These are phyloP conservation scores for Penstemon davidsonii DNA, from an alignment of 257 asterid species.

Conservation along the genomic window DNA sequence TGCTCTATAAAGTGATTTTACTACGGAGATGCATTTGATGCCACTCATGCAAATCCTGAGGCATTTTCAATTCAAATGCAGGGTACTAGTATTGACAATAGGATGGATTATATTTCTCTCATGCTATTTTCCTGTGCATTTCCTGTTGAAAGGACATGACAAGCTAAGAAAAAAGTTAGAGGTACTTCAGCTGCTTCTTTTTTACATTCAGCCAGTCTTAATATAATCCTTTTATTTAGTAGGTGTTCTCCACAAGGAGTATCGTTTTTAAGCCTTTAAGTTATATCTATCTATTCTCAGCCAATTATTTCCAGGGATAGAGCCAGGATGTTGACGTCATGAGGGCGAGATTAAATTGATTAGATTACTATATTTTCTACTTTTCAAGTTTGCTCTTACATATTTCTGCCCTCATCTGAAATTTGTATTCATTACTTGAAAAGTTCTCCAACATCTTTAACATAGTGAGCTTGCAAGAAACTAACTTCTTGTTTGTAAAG, in stretches of 20 bases:
- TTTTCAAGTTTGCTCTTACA: no score
- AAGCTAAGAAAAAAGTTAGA: conserved; percentile 78
- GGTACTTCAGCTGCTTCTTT: conserved; percentile 47
- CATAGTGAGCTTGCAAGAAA: no score
- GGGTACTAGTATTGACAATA: conserved; percentile 80
- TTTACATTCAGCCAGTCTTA: background rate
- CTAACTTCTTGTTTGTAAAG: no score
- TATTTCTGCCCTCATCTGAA: no score
- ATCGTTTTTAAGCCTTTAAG: conserved; percentile 1
- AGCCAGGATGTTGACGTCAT: no score
- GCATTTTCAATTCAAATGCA: conserved; percentile 42
- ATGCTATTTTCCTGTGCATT: conserved; percentile 93
- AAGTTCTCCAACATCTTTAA: no score
- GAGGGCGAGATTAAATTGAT: no score
- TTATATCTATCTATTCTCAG: conserved; percentile 17
- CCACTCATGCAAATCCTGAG: conserved; percentile 30
- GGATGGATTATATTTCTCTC: conserved; percentile 97
- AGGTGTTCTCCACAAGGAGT: background rate
- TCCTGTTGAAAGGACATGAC: conserved; percentile 83
- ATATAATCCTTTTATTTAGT: background rate
- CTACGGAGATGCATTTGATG: background rate
- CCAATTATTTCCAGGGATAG: background rate
- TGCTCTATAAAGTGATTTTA: conserved; percentile 8
- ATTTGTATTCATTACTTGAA: no score
- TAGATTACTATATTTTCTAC: no score